phyloP scores from a whole-genome alignment of 768 basidiomycete genomes.

The Coprinopsis cinerea region DNA sequence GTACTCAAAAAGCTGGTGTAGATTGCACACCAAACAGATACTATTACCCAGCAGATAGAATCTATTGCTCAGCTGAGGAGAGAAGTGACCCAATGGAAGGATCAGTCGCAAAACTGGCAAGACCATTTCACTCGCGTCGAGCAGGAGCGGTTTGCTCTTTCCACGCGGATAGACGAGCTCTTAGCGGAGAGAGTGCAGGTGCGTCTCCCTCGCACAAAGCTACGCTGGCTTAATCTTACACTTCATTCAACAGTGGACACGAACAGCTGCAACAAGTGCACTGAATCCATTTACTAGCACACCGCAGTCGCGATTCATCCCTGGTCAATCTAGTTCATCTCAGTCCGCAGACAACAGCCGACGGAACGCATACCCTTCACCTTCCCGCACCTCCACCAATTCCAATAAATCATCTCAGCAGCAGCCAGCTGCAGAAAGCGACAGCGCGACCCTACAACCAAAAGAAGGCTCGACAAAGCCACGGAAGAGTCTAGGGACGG shows the following conservation, averaged over 20 bases:
- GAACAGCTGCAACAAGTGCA: background rate
- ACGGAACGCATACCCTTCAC: background rate
- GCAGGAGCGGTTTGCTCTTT: slow-evolving; percentile 54
- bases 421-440: background rate
- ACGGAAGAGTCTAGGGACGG: background rate
- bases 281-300: background rate
- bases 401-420: background rate
- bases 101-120: slow-evolving; percentile 74
- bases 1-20: slow-evolving; percentile 17
- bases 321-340: background rate
- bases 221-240: too few species aligned
- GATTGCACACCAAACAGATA: slow-evolving; percentile 57
- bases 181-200: slow-evolving; percentile 45
- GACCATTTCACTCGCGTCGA: slow-evolving; percentile 74
- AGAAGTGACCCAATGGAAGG: slow-evolving; percentile 68
- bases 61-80: slow-evolving; percentile 56
- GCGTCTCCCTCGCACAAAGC: too few species aligned
- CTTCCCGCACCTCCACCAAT: background rate
- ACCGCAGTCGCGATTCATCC: background rate
- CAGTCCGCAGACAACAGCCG: background rate
- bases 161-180: slow-evolving; percentile 54
- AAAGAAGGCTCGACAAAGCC: background rate
- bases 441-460: background rate
- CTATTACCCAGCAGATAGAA: slow-evolving; percentile 30
- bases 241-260: background rate